Conservation (phyloP, 805 yeast genomes). For the Cyberlindnera maritima region DNA sequence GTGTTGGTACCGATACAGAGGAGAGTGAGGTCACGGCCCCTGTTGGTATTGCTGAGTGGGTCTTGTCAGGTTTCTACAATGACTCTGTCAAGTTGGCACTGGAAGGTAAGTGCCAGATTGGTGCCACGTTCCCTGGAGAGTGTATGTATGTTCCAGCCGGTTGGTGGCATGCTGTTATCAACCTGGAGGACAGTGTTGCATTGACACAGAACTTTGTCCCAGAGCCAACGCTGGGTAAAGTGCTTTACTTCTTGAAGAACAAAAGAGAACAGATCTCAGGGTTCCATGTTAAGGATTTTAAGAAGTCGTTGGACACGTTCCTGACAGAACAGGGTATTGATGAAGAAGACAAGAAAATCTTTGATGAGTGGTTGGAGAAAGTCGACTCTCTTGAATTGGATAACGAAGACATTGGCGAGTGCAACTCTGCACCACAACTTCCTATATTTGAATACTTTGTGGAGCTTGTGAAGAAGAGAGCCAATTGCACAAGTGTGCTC, state of each 20-base stretch:
- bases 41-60: slow-evolving; percentile 92
- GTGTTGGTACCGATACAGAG: slow-evolving; percentile 70
- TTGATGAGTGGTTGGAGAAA: slow-evolving; percentile 30
- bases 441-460: slow-evolving; percentile 65
- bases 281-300: slow-evolving; percentile 58
- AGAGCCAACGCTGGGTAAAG: slow-evolving; percentile 53
- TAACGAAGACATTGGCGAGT: slow-evolving; percentile 67
- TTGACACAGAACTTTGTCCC: slow-evolving; percentile 90
- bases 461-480: slow-evolving; percentile 41
- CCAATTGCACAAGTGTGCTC: slow-evolving; percentile 37
- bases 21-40: slow-evolving; percentile 92
- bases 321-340: slow-evolving; percentile 22
- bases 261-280: slow-evolving; percentile 78
- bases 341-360: slow-evolving; percentile 15
- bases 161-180: slow-evolving; percentile 97
- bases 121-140: slow-evolving; percentile 78
- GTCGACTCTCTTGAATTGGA: slow-evolving; percentile 30
- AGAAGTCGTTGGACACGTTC: slow-evolving; percentile 33
- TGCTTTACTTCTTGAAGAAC: slow-evolving; percentile 62
- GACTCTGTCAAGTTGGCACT: slow-evolving; percentile 57
- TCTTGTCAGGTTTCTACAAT: slow-evolving; percentile 73
- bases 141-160: slow-evolving; percentile 91
- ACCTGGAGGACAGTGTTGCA: slow-evolving; percentile 78
- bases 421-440: slow-evolving; percentile 36
- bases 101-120: slow-evolving; percentile 52